Evolutionary conservation across 2,329 filamentous ascomycete species (phyloP).

Genomic region (Colletotrichum truncatum): DNA sequence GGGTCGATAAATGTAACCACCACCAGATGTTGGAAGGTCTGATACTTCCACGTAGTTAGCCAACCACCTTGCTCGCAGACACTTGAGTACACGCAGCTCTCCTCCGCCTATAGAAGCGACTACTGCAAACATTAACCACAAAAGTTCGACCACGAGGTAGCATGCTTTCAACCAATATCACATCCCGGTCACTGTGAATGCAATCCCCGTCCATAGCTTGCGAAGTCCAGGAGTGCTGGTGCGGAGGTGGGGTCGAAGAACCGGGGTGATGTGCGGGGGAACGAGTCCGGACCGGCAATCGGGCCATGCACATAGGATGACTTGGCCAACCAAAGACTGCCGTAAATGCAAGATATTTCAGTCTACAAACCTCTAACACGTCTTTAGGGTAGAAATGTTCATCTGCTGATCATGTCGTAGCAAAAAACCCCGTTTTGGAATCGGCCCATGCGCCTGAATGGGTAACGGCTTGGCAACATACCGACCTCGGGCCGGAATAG

Average conservation of each 20-base stretch:
- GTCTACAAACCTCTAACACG: background rate
- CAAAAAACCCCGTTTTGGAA: background rate
- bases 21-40: background rate
- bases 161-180: background rate
- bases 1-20: background rate
- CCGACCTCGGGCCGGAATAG: slow-evolving; percentile 1
- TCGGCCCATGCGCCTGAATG: background rate
- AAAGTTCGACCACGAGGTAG: background rate
- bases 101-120: background rate
- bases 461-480: background rate
- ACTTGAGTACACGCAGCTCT: background rate
- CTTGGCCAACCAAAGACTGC: background rate
- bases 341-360: background rate
- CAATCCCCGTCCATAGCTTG: background rate
- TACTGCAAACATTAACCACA: background rate
- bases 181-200: background rate
- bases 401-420: background rate
- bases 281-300: slow-evolving; percentile 21
- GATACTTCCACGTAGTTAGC: background rate
- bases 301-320: background rate
- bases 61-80: background rate
- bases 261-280: slow-evolving; percentile 24
- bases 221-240: background rate
- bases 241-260: slow-evolving; percentile 9
- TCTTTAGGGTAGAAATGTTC: background rate